Conservation (phyloP, 805 yeast species). For the Candida krabiensis region DNA sequence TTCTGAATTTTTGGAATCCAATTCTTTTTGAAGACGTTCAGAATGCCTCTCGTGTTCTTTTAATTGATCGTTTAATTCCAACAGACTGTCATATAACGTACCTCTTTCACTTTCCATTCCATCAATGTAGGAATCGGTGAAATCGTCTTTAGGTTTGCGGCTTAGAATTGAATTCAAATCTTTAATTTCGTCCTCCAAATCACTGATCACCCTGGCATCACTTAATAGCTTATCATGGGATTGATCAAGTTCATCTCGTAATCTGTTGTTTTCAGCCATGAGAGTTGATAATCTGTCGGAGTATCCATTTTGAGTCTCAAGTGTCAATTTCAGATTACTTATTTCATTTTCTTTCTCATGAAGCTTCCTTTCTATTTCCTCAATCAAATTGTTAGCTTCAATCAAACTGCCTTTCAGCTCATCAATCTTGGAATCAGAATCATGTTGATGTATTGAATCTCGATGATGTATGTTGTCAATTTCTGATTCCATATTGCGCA, state of each 20-base stretch:
- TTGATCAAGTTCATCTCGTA: slow-evolving; percentile 8
- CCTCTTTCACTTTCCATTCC: slow-evolving; percentile 29
- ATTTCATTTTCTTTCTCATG: slow-evolving; percentile 19
- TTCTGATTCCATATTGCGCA: slow-evolving; percentile 6
- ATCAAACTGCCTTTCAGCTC: slow-evolving; percentile 13
- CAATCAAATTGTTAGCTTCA: slow-evolving; percentile 17
- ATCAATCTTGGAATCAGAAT: slow-evolving; percentile 8
- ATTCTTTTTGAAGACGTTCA: slow-evolving; percentile 21
- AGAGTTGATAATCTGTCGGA: slow-evolving; percentile 1
- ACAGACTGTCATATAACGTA: slow-evolving; percentile 19
- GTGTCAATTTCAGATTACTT: slow-evolving; percentile 9
- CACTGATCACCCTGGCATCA: slow-evolving; percentile 5
- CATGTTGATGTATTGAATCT: slow-evolving; percentile 8
- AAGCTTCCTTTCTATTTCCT: slow-evolving; percentile 25
- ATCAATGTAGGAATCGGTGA: slow-evolving; percentile 28
- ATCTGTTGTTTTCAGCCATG: neutral
- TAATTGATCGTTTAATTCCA: slow-evolving; percentile 15
- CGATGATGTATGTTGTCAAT: slow-evolving; percentile 6
- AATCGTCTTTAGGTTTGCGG: slow-evolving; percentile 4
- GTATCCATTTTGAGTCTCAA: slow-evolving; percentile 31
- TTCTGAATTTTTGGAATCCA: slow-evolving; percentile 8
- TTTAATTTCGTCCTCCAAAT: slow-evolving; percentile 7
- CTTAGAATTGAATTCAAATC: slow-evolving; percentile 5
- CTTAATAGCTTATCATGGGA: neutral
- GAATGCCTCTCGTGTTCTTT: slow-evolving; percentile 7